Percentiles rank a stretch among this genome's conserved stretches.
These are phyloP conservation scores for Wickerhamiella hasegawae DNA, from an alignment of 805 yeast species.

Conservation along the genomic window DNA sequence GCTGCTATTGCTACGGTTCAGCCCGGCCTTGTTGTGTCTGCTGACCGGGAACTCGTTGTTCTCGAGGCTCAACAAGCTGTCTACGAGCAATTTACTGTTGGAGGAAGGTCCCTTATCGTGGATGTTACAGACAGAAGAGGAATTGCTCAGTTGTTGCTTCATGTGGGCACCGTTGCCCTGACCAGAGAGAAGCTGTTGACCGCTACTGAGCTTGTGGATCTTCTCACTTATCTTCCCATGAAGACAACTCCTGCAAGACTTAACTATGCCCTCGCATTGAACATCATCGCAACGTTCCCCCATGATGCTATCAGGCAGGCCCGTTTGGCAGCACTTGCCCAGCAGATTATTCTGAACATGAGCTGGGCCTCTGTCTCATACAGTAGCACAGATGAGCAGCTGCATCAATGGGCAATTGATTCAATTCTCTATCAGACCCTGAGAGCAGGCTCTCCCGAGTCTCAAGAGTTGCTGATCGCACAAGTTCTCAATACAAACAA, in stretches of 20 bases:
- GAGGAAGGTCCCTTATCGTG: not conserved
- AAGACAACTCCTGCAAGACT: not conserved
- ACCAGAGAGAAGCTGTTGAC: not conserved
- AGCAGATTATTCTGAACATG: not conserved
- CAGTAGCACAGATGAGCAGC: not conserved
- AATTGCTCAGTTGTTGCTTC: not conserved
- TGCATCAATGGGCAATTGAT: not conserved
- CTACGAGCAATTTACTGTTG: not conserved
- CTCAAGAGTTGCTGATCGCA: not conserved
- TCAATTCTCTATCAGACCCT: not conserved
- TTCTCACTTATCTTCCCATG: not conserved
- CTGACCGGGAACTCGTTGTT: not conserved
- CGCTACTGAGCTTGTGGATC: not conserved
- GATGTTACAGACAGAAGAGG: not conserved
- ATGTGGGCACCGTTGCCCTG: not conserved
- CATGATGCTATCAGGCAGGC: not conserved
- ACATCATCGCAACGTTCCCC: not conserved
- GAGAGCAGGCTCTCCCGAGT: not conserved
- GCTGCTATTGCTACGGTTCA: not conserved
- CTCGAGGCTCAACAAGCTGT: not conserved
- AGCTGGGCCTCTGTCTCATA: not conserved
- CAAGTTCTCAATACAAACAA: not conserved
- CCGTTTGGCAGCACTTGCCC: not conserved
- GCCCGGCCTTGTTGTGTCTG: not conserved
- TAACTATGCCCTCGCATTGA: not conserved